Evolutionary conservation across 768 basidiomycete genomes (phyloP), one percentile per base, ranked within the genome.

Genomic region (Favolaschia claudopus): DNA sequence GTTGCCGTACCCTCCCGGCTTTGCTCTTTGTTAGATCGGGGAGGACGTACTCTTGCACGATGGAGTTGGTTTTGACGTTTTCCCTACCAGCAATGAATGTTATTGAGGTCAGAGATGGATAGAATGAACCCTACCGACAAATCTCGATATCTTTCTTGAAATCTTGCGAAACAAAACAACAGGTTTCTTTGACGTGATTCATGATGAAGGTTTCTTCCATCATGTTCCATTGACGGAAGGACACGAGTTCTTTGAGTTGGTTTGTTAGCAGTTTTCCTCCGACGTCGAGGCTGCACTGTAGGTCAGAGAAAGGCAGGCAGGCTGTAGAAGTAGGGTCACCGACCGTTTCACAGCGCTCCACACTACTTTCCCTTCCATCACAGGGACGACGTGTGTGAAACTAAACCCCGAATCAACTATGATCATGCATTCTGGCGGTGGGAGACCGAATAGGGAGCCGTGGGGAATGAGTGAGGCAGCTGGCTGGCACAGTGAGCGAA

Each of bases 221-320:
- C 92, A 98, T 94, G 73, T 98, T 93, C 92, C 93, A 98, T 70
- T 98, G 96, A 39, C 96, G 88, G 72, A 92, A 98, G 13, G 95
- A 96, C 6, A 96, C 86, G 40, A 96, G 82, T 69, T 96, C 93
- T 70, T 97, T 97, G 22, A 99, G 83, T 48, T 96, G 92, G 74
- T 99, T 98, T 24, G 96, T 98, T 55, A 99, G 74, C 10, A 99
- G 82, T 76, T 99, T 97, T 43, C 96, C 96, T 48, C 96, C 96
- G 17, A 97, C 89, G 69, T 97, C 95, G 73, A 99, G 86, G 69
- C 96, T 96, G 72, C 58, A 45, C n/a, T 58, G 67, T 31, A 39
- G 36, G 36, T 14, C 51, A 54, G 61, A 53, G 64, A 46, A 45
- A 51, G 27, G 62, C 49, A 39, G 40, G 31, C 53, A 34, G 53